Percentiles rank a stretch among this genome's conserved stretches.
These are phyloP conservation scores for Phaeotremella fagi DNA, from an alignment of 768 basidiomycete species.

Conservation along the genomic window DNA sequence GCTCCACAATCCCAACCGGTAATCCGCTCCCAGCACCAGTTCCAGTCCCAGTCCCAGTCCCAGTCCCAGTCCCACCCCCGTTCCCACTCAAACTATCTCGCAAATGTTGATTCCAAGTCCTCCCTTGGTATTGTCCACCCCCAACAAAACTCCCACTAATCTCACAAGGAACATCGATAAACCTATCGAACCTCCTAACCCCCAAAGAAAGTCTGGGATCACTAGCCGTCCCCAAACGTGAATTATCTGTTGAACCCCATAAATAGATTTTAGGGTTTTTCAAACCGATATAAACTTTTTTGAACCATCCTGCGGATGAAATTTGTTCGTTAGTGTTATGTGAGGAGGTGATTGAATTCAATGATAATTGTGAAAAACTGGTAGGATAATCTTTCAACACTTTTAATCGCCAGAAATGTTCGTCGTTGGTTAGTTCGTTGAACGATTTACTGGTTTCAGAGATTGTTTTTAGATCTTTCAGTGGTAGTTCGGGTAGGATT, in stretches of 20 bases:
- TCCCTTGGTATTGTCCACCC: background rate
- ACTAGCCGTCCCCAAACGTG: slow-evolving; percentile 15
- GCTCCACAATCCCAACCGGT: slow-evolving; percentile 28
- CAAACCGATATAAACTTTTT: slow-evolving; percentile 18
- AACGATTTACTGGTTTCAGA: slow-evolving; percentile 62
- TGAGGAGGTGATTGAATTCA: too few relatives aligned
- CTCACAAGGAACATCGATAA: slow-evolving; percentile 23
- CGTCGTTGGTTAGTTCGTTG: too few relatives aligned
- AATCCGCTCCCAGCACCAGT: background rate
- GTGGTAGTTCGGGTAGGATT: slow-evolving; percentile 53
- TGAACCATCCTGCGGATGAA: slow-evolving; percentile 13
- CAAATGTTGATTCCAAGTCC: slow-evolving; percentile 4
- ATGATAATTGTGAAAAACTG: slow-evolving; percentile 16
- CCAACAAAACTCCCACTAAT: slow-evolving; percentile 8
- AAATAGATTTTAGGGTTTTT: slow-evolving; percentile 27
- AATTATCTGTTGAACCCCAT: slow-evolving; percentile 38
- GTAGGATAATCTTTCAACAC: slow-evolving; percentile 30
- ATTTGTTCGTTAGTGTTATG: too few relatives aligned
- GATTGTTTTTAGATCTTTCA: slow-evolving; percentile 59
- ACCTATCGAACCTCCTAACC: slow-evolving; percentile 5
- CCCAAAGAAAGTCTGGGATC: slow-evolving; percentile 2
- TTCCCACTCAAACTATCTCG: slow-evolving; percentile 12
- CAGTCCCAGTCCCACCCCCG: background rate
- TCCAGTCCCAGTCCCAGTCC: background rate
- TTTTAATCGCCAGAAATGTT: slow-evolving; percentile 35